Evolutionary conservation across 2,329 filamentous ascomycete genomes (phyloP), one percentile per base, ranked within the genome.

Genomic region (Camillea tinctor): DNA sequence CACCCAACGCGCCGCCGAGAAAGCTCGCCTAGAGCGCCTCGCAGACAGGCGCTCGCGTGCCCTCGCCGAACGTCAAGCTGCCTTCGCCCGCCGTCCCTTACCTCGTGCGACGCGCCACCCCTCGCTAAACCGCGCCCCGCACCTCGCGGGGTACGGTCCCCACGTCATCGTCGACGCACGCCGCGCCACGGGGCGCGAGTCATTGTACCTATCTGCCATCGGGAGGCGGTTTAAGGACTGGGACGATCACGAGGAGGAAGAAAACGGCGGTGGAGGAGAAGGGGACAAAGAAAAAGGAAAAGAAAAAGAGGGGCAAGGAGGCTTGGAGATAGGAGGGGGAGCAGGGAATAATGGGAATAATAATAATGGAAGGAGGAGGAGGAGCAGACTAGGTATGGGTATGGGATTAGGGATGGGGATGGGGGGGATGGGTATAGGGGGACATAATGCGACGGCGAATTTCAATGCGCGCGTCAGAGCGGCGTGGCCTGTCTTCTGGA

Each of bases 121-220:
- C 0, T 85, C 83, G 13, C 71, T 80, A 60, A 88, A 88, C 72
- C 73, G 77, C 50, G 80, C 86, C 15, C 73, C 79, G 17, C 85
- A 89, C 70, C 79, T 88, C n/a, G 77, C 79, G 8, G 78, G 80
- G 50, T 76, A 87, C 23, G 74, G 78, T 7, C 88, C 90, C 2
- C 85, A 89, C 68, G 80, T 94, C 58, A 90, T 97, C 60, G 80
- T 91, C 21, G 88, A 91, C 61, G 91, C 93, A 1, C 90, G 91
- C 64, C 89, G 89, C 65, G 90, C 92, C 1, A 91, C 88, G 1
- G 88, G 90, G 15, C 81, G 89, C 52, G 92, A 97, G 75, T 90
- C 89, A 1, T 82, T 90, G 19, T 96, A 88, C 69, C 77, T 89
- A 13, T 80, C 80, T n/a, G 84, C 85, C 48, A 86, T 88, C 58